A percentile compares a stretch with the other conserved stretches of the same genome.
These are phyloP conservation scores for Myriosclerotinia scirpicola DNA, from an alignment of 2,329 filamentous ascomycete species.

Conservation along the genomic window DNA sequence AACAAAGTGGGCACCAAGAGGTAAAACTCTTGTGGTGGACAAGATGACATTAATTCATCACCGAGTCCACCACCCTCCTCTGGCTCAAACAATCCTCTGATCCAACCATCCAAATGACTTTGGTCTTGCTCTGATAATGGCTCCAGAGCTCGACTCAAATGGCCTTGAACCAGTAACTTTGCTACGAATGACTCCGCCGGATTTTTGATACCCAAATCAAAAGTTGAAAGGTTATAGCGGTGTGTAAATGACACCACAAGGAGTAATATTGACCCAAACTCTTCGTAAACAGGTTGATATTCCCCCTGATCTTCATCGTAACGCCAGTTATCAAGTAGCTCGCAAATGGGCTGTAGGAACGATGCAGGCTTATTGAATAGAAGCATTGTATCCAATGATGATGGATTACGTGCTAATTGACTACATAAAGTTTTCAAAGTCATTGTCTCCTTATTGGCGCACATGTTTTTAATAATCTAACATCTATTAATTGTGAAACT, in stretches of 20 bases:
- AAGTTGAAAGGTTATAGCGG: slow-evolving; percentile 65
- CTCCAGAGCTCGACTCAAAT: slow-evolving; percentile 55
- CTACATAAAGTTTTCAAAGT: slow-evolving; percentile 73
- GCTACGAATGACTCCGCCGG: slow-evolving; percentile 64
- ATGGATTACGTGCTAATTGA: slow-evolving; percentile 69
- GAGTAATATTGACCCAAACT: slow-evolving; percentile 76
- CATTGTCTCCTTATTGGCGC: slow-evolving; percentile 74
- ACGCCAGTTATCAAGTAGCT: slow-evolving; percentile 73
- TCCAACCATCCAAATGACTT: slow-evolving; percentile 70
- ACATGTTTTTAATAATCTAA: slow-evolving; percentile 67
- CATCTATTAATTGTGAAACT: slow-evolving; percentile 28
- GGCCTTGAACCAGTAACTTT: slow-evolving; percentile 61
- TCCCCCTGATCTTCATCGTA: slow-evolving; percentile 83
- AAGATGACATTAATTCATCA: slow-evolving; percentile 79
- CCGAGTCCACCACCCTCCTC: slow-evolving; percentile 67
- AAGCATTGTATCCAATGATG: slow-evolving; percentile 71
- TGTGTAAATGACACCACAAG: slow-evolving; percentile 73
- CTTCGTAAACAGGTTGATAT: slow-evolving; percentile 82
- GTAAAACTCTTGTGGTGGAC: slow-evolving; percentile 80
- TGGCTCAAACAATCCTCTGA: slow-evolving; percentile 72
- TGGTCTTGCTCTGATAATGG: slow-evolving; percentile 64
- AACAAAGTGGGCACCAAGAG: slow-evolving; percentile 75
- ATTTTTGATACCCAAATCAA: slow-evolving; percentile 61
- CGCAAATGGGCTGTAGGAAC: slow-evolving; percentile 72
- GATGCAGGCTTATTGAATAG: slow-evolving; percentile 69